Evolutionary conservation across 306 rosid genomes (phyloP).

Genomic region (Vicia sativa): DNA sequence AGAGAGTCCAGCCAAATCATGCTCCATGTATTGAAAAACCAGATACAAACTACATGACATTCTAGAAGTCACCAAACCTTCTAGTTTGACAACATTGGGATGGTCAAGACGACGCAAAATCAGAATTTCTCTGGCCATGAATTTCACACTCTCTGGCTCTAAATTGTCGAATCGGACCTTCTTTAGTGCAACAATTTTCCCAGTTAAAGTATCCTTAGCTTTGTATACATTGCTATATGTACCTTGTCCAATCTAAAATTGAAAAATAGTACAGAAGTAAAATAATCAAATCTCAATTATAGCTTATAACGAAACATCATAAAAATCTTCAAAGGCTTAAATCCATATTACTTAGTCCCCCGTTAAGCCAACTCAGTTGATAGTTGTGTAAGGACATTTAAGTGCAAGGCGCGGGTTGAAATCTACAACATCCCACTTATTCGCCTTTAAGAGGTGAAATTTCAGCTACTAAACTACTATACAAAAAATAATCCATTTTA

Average conservation of each 20-base stretch:
- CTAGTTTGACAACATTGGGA: slow-evolving; percentile 83
- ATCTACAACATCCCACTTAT: too few relatives aligned
- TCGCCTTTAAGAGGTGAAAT: too few relatives aligned
- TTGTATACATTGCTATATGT: slow-evolving; percentile 93
- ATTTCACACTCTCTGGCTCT: slow-evolving; percentile 93
- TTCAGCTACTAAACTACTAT: too few relatives aligned
- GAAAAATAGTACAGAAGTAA: slow-evolving; percentile 16
- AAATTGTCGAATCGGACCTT: slow-evolving; percentile 91
- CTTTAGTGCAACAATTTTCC: slow-evolving; percentile 81
- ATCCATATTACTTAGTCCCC: background rate
- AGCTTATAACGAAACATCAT: background rate
- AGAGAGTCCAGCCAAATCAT: slow-evolving; percentile 94
- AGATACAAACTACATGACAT: slow-evolving; percentile 93
- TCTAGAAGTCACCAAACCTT: slow-evolving; percentile 89
- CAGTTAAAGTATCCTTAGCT: slow-evolving; percentile 80
- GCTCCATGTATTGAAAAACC: slow-evolving; percentile 83
- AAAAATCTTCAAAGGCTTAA: background rate
- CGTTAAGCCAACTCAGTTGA: too few relatives aligned
- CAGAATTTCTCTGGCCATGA: slow-evolving; percentile 92
- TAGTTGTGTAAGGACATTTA: too few relatives aligned
- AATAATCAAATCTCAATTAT: slow-evolving; percentile 22
- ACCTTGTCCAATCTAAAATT: slow-evolving; percentile 86
- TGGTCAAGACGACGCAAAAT: slow-evolving; percentile 83
- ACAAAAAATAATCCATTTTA: too few relatives aligned
- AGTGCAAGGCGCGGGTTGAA: too few relatives aligned